phyloP scores from a whole-genome alignment of 208 protist species.

The Trypanosoma vivax region DNA sequence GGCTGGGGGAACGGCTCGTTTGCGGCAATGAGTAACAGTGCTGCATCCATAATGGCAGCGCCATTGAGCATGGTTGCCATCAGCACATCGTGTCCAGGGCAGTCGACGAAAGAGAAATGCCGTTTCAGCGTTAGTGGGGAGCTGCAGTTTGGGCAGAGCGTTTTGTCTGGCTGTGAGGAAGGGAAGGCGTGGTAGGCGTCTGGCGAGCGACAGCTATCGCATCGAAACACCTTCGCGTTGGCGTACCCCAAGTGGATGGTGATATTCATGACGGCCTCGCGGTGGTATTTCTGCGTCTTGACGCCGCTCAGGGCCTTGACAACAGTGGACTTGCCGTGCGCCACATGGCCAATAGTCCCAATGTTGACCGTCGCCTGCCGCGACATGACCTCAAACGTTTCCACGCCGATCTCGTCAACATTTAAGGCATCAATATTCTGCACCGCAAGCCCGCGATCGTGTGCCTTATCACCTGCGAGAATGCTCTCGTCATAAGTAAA shows the following conservation, averaged over 20 bases:
- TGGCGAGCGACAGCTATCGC: slow-evolving; percentile 83
- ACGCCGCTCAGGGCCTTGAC: slow-evolving; percentile 99
- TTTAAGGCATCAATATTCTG: slow-evolving; percentile 73
- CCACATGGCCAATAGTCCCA: slow-evolving; percentile 99
- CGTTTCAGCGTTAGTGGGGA: slow-evolving; percentile 69
- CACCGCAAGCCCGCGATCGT: slow-evolving; percentile 44
- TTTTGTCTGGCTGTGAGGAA: slow-evolving; percentile 85
- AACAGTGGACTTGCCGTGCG: slow-evolving; percentile 99
- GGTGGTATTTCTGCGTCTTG: slow-evolving; percentile 98
- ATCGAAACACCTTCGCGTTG: slow-evolving; percentile 98
- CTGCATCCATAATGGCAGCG: slow-evolving; percentile 99
- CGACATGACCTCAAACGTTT: slow-evolving; percentile 96
- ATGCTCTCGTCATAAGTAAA: slow-evolving; percentile 50
- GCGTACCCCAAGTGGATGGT: slow-evolving; percentile 99
- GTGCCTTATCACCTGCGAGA: slow-evolving; percentile 29
- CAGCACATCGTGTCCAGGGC: slow-evolving; percentile 99
- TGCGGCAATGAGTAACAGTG: slow-evolving; percentile 98
- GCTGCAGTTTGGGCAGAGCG: slow-evolving; percentile 63
- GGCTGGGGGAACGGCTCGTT: slow-evolving; percentile 98
- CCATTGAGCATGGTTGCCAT: slow-evolving; percentile 99
- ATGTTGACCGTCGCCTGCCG: slow-evolving; percentile 99
- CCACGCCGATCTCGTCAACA: slow-evolving; percentile 83
- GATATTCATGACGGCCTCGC: slow-evolving; percentile 99
- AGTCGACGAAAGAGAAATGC: slow-evolving; percentile 99
- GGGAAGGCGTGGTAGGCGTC: slow-evolving; percentile 90